These are phyloP conservation scores for Rosa rugosa DNA, from an alignment of 306 rosid genomes.

Conservation along the genomic window DNA sequence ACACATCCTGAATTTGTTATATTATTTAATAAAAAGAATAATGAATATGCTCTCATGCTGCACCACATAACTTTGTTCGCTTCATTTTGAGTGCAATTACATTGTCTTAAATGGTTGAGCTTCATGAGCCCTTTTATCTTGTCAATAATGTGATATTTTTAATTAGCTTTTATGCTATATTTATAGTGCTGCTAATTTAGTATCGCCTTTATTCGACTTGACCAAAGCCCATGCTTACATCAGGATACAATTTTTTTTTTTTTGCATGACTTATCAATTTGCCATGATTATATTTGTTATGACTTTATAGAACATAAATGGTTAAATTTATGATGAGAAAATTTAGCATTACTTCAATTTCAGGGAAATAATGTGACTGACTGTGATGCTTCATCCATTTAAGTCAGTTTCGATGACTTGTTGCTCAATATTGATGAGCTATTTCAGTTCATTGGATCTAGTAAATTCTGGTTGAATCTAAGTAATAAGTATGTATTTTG, in stretches of 20 bases:
- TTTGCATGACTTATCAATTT: background rate
- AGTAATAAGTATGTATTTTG: conserved; percentile 28
- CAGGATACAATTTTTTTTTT: background rate
- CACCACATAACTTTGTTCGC: background rate
- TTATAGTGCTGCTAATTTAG: background rate
- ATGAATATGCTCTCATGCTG: background rate
- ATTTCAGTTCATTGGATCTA: background rate
- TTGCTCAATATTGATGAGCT: background rate
- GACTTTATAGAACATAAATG: background rate
- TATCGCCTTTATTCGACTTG: background rate
- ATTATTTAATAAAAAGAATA: conserved; percentile 17
- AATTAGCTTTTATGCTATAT: background rate
- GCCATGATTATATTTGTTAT: background rate
- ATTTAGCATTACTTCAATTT: background rate
- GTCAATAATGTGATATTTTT: background rate
- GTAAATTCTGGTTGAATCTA: conserved; percentile 29
- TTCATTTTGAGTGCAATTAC: conserved; percentile 10
- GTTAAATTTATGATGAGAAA: background rate
- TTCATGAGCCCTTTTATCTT: background rate
- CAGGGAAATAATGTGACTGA: conserved; percentile 1
- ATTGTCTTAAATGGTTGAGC: background rate
- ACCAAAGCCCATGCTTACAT: background rate
- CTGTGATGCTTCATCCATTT: background rate
- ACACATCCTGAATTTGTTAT: background rate
- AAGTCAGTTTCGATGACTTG: background rate